phyloP scores from a whole-genome alignment of 495 filamentous ascomycete genomes.

The Peziza echinospora region DNA sequence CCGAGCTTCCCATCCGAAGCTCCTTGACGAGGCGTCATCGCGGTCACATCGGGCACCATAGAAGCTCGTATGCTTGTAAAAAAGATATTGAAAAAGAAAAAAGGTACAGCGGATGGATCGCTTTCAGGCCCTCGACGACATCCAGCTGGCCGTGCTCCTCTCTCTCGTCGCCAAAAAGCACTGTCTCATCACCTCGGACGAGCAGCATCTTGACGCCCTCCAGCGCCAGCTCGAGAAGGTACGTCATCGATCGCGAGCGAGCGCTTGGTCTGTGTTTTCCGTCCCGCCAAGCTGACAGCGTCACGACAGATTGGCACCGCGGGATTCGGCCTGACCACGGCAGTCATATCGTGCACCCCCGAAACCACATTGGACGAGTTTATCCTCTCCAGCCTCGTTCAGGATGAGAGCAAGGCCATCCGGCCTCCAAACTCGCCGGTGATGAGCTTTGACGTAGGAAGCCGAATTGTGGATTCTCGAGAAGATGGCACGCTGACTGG shows the following conservation, averaged over 20 bases:
- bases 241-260: too few species aligned
- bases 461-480: too few species aligned
- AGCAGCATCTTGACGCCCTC: constrained; percentile 37
- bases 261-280: background rate
- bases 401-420: constrained; percentile 11
- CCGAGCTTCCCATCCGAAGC: too few species aligned
- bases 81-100: too few species aligned
- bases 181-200: constrained; percentile 61
- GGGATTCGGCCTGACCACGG: constrained; percentile 47
- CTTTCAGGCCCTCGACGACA: constrained; percentile 54
- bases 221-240: constrained; percentile 53
- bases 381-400: constrained; percentile 40
- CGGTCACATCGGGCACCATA: too few species aligned
- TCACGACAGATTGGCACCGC: constrained; percentile 35
- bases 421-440: constrained; percentile 11
- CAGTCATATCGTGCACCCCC: constrained; percentile 46
- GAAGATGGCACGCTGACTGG: too few species aligned
- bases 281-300: background rate
- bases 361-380: constrained; percentile 65
- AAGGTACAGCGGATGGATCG: constrained; percentile 13
- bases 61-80: too few species aligned
- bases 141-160: constrained; percentile 69
- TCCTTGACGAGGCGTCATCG: too few species aligned
- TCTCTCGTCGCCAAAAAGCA: constrained; percentile 63
- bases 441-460: constrained; percentile 10